phyloP scores from a whole-genome alignment of 768 basidiomycete genomes.

The Lanmaoa pseudosensibilis region DNA sequence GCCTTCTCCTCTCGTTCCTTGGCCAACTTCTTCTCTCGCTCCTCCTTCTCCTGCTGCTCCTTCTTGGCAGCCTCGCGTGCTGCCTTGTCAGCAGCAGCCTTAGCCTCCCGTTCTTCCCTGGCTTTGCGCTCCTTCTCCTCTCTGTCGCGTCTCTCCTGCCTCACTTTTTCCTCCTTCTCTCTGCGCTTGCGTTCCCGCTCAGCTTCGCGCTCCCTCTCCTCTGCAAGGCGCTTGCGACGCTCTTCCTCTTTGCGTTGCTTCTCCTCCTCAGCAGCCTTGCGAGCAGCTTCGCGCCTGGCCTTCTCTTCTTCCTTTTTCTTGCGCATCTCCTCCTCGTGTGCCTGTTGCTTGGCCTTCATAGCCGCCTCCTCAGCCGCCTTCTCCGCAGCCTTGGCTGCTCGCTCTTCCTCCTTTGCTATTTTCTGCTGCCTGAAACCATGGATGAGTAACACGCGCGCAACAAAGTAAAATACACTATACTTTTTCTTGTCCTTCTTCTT shows the following conservation, averaged over 20 bases:
- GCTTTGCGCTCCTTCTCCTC: constrained; percentile 65
- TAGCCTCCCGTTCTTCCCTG: constrained; percentile 65
- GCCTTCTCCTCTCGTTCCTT: constrained; percentile 65
- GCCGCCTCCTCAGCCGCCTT: constrained; percentile 86
- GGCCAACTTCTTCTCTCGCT: constrained; percentile 63
- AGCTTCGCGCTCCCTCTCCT: constrained; percentile 78
- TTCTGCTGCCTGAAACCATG: constrained; percentile 73
- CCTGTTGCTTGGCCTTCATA: constrained; percentile 69
- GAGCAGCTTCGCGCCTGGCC: constrained; percentile 69
- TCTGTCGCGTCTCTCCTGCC: constrained; percentile 50
- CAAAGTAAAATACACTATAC: constrained; percentile 44
- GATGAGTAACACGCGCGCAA: constrained; percentile 4
- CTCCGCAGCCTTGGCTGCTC: constrained; percentile 78
- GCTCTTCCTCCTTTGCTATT: constrained; percentile 88
- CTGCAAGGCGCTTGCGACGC: constrained; percentile 66
- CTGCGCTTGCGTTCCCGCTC: constrained; percentile 73
- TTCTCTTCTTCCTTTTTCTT: constrained; percentile 88
- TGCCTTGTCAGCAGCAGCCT: constrained; percentile 48
- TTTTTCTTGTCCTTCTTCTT: constrained; percentile 99
- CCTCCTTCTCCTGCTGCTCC: constrained; percentile 58
- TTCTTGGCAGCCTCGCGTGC: constrained; percentile 38
- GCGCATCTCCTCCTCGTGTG: constrained; percentile 76
- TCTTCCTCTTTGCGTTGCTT: constrained; percentile 83
- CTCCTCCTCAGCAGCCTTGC: constrained; percentile 82
- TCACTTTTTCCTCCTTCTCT: constrained; percentile 68